Evolutionary conservation across 768 basidiomycete species (phyloP), one percentile per base, ranked within the genome.

Genomic region (Phallus indusiatus): DNA sequence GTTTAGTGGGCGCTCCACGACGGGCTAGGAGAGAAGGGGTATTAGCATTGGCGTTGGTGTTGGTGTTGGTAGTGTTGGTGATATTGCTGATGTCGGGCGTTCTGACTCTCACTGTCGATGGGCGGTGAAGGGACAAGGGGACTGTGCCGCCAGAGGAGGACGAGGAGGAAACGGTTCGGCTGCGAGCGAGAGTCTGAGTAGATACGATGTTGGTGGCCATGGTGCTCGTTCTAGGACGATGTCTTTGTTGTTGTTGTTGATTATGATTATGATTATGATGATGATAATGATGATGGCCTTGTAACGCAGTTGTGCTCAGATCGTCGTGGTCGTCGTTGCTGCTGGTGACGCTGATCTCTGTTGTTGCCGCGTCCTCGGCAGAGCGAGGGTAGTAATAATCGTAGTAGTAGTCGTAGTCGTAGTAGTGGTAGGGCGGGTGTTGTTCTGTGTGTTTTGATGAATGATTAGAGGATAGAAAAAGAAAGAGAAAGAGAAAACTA

Each of bases 41-140:
- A n/a, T n/a, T n/a, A 81, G 79, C 5, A 79, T 74, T 28, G 4
- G 28, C 7, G 28, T 28, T 28, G 50, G 84, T 72, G 56, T 78
- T 76, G 28, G 80, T 74, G 65, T 83, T 81, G 14, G 76, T 70
- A 50, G 76, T 70, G 50, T 68, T 73, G 16, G 28, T 28, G n/a
- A n/a, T n/a, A n/a, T n/a, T n/a, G 28, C 28, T 28, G 28, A 28
- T 28, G 28, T 28, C 28, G 28, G 28, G 28, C 28, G 28, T 28
- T 42, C 42, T 42, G 5, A 11, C 9, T n/a, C 42, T 42, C n/a
- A n/a, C 42, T 4, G 42, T 14, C 66, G 81, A 77, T 0, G 85
- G 80, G 18, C 79, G 82, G 17, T 75, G 70, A 64, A 77, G 81
- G 28, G 79, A 73, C 60, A 83, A 76, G 17, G 74, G 74, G 60